Evolutionary conservation across 2,329 filamentous ascomycete genomes (phyloP), one percentile per base, ranked within the genome.

Genomic region (Monilinia laxa): DNA sequence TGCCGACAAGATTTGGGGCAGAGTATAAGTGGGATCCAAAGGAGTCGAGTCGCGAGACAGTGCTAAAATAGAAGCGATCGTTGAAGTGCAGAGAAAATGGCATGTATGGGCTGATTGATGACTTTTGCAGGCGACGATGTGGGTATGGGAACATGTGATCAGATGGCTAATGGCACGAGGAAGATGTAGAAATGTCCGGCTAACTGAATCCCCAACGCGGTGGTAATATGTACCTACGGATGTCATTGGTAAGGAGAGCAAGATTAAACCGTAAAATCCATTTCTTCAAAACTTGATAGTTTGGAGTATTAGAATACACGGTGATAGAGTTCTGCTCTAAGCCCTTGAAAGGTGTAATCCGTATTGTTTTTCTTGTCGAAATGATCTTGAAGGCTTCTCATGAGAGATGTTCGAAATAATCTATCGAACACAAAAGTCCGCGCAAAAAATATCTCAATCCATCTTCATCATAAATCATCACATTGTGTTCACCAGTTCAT

Each of bases 401-500:
- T 25, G 45, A 58, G 40, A n/a, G 10, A 11, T 18, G 14, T 25
- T 51, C 31, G 14, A 11, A 7, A 52, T 7, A 35, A 52, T 38
- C 31, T n/a, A 38, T 51, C 14, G n/a, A 38, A 38, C 28, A 40
- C 31, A 2, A 23, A 40, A n/a, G 11, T 38, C 20, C 12, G 14
- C 5, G 31, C 20, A 23, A n/a, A 40, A 56, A 56, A 38, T n/a
- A 38, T 62, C 45, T 38, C 45, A 52, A 25, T 40, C 60, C 60
- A 55, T 52, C 58, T 38, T 62, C 58, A 49, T 63, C 60, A 63
- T 35, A 49, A 23, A 65, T 31, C 53, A 52, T 65, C 63, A 64
- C 62, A 47, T 11, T 20, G 40, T 47, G 54, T 59, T 58, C n/a
- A n/a, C n/a, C n/a, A n/a, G n/a, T n/a, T n/a, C 53, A 52, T 65